Evolutionary conservation across 2,329 filamentous ascomycete genomes (phyloP).

Genomic region (Epichloe brachyelytri): DNA sequence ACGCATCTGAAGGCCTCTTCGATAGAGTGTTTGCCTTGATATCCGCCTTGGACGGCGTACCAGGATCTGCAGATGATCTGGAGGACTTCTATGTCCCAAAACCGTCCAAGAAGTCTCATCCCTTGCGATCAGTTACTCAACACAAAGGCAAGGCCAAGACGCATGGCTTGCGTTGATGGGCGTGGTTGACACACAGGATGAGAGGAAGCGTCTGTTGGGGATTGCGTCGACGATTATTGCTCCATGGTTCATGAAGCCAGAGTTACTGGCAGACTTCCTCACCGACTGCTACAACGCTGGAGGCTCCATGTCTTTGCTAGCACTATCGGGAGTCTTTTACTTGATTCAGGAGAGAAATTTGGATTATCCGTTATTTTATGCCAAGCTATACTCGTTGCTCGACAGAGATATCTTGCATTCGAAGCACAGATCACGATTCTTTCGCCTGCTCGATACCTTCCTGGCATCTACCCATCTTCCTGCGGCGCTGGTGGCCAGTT

Average conservation of each 20-base stretch:
- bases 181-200: constrained; percentile 51
- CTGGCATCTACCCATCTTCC: constrained; percentile 85
- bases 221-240: constrained; percentile 67
- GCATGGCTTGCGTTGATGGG: constrained; percentile 74
- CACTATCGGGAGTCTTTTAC: constrained; percentile 87
- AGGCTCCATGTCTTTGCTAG: constrained; percentile 74
- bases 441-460: constrained; percentile 84
- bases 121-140: constrained; percentile 49
- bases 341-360: constrained; percentile 88
- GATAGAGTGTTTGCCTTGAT: constrained; percentile 50
- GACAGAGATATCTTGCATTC: constrained; percentile 81
- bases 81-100: constrained; percentile 54
- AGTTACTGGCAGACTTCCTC: constrained; percentile 88
- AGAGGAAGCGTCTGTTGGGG: constrained; percentile 67
- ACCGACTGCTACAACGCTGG: constrained; percentile 87
- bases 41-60: constrained; percentile 55
- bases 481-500: constrained; percentile 80
- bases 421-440: constrained; percentile 86
- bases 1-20: constrained; percentile 24
- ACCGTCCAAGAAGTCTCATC: constrained; percentile 55
- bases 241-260: constrained; percentile 80
- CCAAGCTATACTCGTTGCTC: constrained; percentile 84
- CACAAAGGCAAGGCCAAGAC: constrained; percentile 74
- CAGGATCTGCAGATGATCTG: constrained; percentile 51
- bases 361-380: constrained; percentile 90